Evolutionary conservation across 371 early-diverging fungal species (phyloP).

Genomic region (Cokeromyces recurvatus): DNA sequence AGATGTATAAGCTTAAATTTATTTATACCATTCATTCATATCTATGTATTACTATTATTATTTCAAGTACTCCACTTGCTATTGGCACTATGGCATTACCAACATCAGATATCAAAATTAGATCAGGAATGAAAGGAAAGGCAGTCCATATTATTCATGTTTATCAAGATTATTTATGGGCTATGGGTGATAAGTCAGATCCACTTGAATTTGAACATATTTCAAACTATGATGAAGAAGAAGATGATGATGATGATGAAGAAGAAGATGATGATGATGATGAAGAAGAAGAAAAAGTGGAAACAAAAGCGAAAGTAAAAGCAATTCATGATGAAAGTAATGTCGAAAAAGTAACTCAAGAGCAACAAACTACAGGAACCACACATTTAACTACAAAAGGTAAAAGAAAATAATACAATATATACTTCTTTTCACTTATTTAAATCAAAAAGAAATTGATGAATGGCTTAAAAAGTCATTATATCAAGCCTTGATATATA

Average conservation of each 20-base stretch:
- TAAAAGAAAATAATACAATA: slow-evolving; percentile 3
- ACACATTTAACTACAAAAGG: slow-evolving; percentile 12
- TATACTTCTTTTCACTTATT: too few species aligned
- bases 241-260: slow-evolving; percentile 25
- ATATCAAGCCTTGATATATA: slow-evolving; percentile 58
- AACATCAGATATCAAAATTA: slow-evolving; percentile 40
- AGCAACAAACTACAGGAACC: not conserved
- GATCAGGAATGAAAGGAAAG: slow-evolving; percentile 64
- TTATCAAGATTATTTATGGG: slow-evolving; percentile 64
- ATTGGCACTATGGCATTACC: slow-evolving; percentile 55
- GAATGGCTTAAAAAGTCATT: slow-evolving; percentile 53
- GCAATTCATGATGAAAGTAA: not conserved
- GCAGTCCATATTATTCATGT: slow-evolving; percentile 67
- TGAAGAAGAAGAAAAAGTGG: not conserved
- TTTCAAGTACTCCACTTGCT: slow-evolving; percentile 36
- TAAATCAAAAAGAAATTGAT: slow-evolving; percentile 69
- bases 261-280: slow-evolving; percentile 12
- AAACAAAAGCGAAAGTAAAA: too few species aligned
- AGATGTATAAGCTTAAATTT: not conserved
- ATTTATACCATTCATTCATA: too few species aligned
- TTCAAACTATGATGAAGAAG: slow-evolving; percentile 25
- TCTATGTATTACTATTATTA: too few species aligned
- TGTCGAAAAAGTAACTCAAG: not conserved
- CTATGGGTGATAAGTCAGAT: slow-evolving; percentile 55
- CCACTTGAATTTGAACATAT: slow-evolving; percentile 42